phyloP scores from a whole-genome alignment of 805 yeast genomes.

The Saccharomycopsis javanensis region DNA sequence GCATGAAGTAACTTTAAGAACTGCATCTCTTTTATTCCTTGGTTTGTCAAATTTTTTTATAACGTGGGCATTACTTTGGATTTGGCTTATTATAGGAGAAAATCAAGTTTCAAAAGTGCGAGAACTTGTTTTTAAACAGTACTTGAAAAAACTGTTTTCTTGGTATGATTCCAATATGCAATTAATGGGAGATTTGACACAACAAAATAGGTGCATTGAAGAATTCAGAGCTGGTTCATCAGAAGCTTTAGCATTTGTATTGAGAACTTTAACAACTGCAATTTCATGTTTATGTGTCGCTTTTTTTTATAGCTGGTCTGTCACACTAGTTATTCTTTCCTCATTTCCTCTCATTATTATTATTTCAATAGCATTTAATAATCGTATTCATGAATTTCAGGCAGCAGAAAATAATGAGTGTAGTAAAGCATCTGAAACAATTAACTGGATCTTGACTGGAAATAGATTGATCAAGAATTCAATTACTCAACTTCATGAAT shows the following conservation, averaged over 20 bases:
- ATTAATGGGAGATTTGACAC: constrained; percentile 54
- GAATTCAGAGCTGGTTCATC: constrained; percentile 61
- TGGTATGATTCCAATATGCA: constrained; percentile 59
- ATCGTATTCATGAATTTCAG: constrained; percentile 39
- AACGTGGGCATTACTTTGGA: constrained; percentile 44
- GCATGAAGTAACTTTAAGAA: constrained; percentile 29
- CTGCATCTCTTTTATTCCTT: constrained; percentile 34
- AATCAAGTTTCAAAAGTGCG: constrained; percentile 53
- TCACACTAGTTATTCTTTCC: constrained; percentile 70
- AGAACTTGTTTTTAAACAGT: constrained; percentile 31
- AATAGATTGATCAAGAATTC: constrained; percentile 52
- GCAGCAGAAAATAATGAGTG: constrained; percentile 47
- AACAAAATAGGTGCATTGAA: constrained; percentile 62
- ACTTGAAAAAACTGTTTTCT: constrained; percentile 37
- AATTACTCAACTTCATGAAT: constrained; percentile 48
- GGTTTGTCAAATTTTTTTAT: constrained; percentile 38
- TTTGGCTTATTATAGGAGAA: constrained; percentile 70
- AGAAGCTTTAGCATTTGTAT: constrained; percentile 50
- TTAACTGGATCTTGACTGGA: constrained; percentile 63
- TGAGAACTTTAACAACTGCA: constrained; percentile 45
- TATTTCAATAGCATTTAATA: constrained; percentile 41
- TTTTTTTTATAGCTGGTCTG: constrained; percentile 72
- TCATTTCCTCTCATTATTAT: constrained; percentile 58
- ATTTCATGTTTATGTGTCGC: constrained; percentile 52
- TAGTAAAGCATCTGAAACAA: constrained; percentile 44